These are phyloP conservation scores for Scheffersomyces quercinus DNA, from an alignment of 1,139 yeast genomes.

Conservation along the genomic window DNA sequence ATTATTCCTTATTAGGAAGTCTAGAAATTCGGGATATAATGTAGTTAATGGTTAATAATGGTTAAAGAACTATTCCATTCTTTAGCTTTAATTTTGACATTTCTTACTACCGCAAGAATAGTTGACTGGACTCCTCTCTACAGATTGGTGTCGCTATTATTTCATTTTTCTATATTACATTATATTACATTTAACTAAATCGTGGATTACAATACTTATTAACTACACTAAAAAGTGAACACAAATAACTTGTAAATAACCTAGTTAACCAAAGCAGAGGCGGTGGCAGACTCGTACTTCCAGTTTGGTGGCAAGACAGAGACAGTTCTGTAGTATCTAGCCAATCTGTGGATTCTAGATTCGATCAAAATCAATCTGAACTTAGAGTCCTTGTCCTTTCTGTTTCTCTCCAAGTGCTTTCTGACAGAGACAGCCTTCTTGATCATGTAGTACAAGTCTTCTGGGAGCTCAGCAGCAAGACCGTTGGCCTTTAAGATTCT, in stretches of 20 bases:
- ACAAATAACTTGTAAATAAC: constrained; percentile 16
- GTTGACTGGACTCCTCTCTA: not conserved
- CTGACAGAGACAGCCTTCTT: constrained; percentile 99
- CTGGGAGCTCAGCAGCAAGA: constrained; percentile 99
- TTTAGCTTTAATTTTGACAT: no score
- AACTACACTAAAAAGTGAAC: constrained; percentile 2
- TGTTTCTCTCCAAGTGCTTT: constrained; percentile 99
- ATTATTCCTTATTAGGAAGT: no score
- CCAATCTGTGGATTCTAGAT: constrained; percentile 99
- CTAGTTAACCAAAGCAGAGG: constrained; percentile 99
- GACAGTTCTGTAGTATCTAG: constrained; percentile 99
- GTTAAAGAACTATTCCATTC: no score
- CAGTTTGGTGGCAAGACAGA: constrained; percentile 99
- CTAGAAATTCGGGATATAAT: no score
- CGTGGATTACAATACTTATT: constrained; percentile 1
- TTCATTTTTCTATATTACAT: not conserved
- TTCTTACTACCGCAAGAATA: no score
- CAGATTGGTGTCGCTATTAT: not conserved
- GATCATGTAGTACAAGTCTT: constrained; percentile 97
- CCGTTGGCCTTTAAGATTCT: constrained; percentile 99
- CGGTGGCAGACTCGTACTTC: constrained; percentile 99
- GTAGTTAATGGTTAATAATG: no score
- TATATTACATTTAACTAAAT: constrained; percentile 1
- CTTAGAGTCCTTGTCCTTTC: constrained; percentile 99
- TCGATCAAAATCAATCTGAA: constrained; percentile 99